Evolutionary conservation across 441 rosid genomes (phyloP), one percentile per base, ranked within the genome.

Genomic region (Breynia disticha): DNA sequence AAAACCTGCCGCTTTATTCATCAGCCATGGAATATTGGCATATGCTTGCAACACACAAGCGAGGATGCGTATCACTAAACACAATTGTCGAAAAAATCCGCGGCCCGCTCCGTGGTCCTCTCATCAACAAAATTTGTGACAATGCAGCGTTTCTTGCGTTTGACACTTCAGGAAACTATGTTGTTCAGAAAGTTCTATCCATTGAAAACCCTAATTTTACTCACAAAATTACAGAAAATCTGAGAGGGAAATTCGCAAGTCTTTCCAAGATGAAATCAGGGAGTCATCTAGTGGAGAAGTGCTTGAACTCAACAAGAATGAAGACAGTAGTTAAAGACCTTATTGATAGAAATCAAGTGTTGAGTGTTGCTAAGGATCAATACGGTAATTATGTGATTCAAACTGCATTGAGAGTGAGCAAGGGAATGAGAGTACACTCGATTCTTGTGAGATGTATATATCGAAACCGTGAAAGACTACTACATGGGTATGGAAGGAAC

Each of bases 331-430:
- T 66, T 18, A 51, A 46, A 21, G 76, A 66, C 37, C 41, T 72
- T 17, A 22, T 64, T 7, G 21, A 22, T 19, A 61, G 39, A 52
- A 56, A 20, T 12, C 58, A 55, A 8, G 55, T 72, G 19, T 10
- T 53, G 54, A 64, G 19, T 13, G 54, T 76, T 16, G 73, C 74
- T 8, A 52, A 20, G 52, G 56, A 73, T 54, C 64, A 51, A 20
- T 70, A 55, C 45, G 81, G 81, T 13, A 73, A 76, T 62, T 73
- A 63, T 57, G 81, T 73, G 54, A 35, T 70, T 11, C 78, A 73
- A 46, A 75, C 18, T 7, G 72, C 74, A 22, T 7, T 75, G 63
- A 49, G 20, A 48, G 63, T 50, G 17, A 56, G 67, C 11, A 56
- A 53, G 57, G 13, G 44, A 41, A 28, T 28, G 8, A 28, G 35